A percentile compares a stretch with the other conserved stretches of the same genome.
Evolutionary conservation across 441 rosid species (phyloP).

Genomic region (Flueggea neowawraea): DNA sequence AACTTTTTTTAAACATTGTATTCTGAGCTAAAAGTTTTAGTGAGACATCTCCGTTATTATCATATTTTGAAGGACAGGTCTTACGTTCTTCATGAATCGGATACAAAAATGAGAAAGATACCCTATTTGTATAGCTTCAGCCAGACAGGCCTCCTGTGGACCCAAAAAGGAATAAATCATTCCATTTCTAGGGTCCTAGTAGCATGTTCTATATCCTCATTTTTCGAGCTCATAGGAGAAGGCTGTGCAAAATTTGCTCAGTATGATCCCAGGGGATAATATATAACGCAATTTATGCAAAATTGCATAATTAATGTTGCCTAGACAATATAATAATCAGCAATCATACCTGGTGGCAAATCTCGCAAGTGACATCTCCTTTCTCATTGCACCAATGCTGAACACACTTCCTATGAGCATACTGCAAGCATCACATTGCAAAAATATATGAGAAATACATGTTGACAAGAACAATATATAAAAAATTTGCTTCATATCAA

Average conservation of each 20-base stretch:
- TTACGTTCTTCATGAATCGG: no score
- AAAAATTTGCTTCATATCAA: no score
- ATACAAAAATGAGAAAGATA: no score
- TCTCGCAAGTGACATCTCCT: constrained; percentile 80
- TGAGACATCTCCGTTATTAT: no score
- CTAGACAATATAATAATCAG: not conserved
- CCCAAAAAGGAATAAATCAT: not conserved
- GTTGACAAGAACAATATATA: no score
- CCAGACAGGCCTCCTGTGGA: no score
- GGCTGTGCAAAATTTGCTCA: not conserved
- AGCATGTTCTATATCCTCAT: not conserved
- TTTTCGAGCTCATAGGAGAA: not conserved
- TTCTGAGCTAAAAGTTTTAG: no score
- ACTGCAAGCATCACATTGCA: constrained; percentile 35
- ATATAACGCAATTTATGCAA: not conserved
- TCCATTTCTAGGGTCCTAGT: not conserved
- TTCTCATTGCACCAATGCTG: constrained; percentile 97
- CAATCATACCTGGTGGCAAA: constrained; percentile 65
- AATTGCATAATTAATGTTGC: no score
- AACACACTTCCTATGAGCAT: constrained; percentile 86
- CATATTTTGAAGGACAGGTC: no score
- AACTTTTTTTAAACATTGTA: no score
- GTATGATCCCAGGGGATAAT: not conserved
- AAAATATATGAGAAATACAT: not conserved
- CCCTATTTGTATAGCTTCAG: no score